Percentiles rank a stretch among this genome's conserved stretches.
Conservation (phyloP, 116 monocot species). For the Dioscorea cayenensis region DNA sequence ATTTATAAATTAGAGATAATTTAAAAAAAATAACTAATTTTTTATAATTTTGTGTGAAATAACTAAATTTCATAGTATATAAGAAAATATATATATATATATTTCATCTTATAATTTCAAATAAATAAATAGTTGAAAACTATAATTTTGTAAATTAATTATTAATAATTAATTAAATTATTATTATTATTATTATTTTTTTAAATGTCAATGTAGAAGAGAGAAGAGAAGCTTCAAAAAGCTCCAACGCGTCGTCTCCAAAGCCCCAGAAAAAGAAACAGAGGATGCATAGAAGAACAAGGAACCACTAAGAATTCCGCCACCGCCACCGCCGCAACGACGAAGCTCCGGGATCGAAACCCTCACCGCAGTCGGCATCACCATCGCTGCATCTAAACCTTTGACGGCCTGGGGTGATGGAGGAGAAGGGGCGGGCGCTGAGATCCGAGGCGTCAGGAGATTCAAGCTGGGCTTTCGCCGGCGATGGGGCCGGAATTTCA, state of each 20-base stretch:
- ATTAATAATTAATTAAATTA: neutral
- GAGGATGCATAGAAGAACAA: neutral
- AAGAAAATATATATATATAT: too few relatives aligned
- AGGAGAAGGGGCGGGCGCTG: neutral
- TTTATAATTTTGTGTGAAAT: too few relatives aligned
- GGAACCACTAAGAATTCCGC: neutral
- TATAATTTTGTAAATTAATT: neutral
- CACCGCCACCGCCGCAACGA: too few relatives aligned
- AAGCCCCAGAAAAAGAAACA: conserved; percentile 19
- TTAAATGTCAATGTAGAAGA: neutral
- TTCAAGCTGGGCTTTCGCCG: neutral
- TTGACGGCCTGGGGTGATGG: neutral
- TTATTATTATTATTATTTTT: too few relatives aligned
- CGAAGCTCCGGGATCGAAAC: neutral
- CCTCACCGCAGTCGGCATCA: neutral
- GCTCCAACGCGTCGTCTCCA: conserved; percentile 26
- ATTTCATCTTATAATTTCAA: too few relatives aligned
- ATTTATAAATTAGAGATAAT: too few relatives aligned
- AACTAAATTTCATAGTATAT: too few relatives aligned
- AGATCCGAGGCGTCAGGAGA: neutral
- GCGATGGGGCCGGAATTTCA: neutral
- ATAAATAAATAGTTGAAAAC: too few relatives aligned
- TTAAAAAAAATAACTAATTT: too few relatives aligned
- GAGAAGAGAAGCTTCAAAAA: conserved; percentile 12
- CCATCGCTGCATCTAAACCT: neutral